Conservation (phyloP, 768 basidiomycete species). For the Hortiboletus campestris region DNA sequence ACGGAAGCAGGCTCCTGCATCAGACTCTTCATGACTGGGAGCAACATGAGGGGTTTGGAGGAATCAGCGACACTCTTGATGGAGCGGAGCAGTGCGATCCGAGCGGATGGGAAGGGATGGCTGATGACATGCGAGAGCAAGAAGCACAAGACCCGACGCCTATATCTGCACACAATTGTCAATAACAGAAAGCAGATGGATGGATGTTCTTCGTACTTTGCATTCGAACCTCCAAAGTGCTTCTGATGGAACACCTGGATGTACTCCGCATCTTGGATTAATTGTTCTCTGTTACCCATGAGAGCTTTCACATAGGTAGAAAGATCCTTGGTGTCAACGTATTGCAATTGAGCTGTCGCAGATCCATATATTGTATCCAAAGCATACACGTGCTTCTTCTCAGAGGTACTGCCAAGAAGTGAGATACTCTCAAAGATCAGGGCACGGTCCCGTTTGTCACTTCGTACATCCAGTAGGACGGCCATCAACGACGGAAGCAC, state of each 20-base stretch:
- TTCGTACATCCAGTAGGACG: constrained; percentile 39
- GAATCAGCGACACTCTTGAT: constrained; percentile 41
- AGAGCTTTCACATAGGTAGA: constrained; percentile 56
- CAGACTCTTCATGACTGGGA: constrained; percentile 53
- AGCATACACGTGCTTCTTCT: constrained; percentile 59
- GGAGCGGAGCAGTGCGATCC: constrained; percentile 52
- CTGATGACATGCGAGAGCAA: constrained; percentile 76
- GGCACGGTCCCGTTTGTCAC: constrained; percentile 29
- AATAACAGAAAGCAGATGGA: constrained; percentile 34
- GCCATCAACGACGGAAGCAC: constrained; percentile 70
- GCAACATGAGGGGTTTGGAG: constrained; percentile 51
- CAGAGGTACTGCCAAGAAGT: constrained; percentile 38
- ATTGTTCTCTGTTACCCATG: constrained; percentile 49
- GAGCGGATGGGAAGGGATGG: constrained; percentile 46
- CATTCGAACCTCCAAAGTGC: constrained; percentile 44
- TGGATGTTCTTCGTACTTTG: constrained; percentile 38
- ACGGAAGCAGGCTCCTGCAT: constrained; percentile 22
- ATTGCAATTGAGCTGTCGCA: constrained; percentile 54
- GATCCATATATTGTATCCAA: constrained; percentile 71
- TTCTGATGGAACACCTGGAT: constrained; percentile 59
- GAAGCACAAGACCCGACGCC: constrained; percentile 69
- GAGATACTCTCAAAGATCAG: constrained; percentile 55
- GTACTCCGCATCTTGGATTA: constrained; percentile 58
- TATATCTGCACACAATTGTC: constrained; percentile 48
- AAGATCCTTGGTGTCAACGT: constrained; percentile 64